These are phyloP conservation scores for Sabuloglossum arenarium DNA, from an alignment of 495 filamentous ascomycete species.

Conservation along the genomic window DNA sequence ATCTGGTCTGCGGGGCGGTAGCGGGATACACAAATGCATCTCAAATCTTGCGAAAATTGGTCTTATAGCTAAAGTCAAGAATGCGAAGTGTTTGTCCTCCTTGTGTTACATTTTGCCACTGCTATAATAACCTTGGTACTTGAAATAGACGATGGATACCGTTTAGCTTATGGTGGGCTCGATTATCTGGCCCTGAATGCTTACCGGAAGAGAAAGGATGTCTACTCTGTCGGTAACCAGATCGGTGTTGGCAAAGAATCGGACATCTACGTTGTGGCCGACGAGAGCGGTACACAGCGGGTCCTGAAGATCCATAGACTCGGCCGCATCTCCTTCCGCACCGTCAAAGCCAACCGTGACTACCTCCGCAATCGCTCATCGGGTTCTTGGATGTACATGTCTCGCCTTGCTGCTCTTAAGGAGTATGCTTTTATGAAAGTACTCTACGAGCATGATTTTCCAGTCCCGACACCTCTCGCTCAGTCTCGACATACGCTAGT, in stretches of 20 bases:
- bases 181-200: constrained; percentile 91
- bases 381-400: constrained; percentile 95
- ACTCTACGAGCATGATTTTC: constrained; percentile 60
- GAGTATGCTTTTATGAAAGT: constrained; percentile 87
- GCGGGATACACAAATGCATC: constrained; percentile 71
- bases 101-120: background rate
- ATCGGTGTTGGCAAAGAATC: constrained; percentile 95
- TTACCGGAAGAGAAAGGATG: constrained; percentile 49
- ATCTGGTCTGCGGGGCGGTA: constrained; percentile 59
- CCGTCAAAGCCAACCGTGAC: constrained; percentile 86
- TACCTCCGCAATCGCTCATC: constrained; percentile 67
- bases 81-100: constrained; percentile 50
- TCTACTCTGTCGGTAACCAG: constrained; percentile 87
- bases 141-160: constrained; percentile 69
- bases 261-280: constrained; percentile 84
- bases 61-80: constrained; percentile 80
- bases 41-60: constrained; percentile 81
- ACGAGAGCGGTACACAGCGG: constrained; percentile 30
- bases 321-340: constrained; percentile 89
- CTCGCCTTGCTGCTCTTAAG: constrained; percentile 71
- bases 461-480: constrained; percentile 67
- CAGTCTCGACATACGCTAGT: constrained; percentile 88
- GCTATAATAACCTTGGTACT: background rate
- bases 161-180: constrained; percentile 86
- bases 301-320: constrained; percentile 89